Conservation (phyloP, 2,329 filamentous ascomycete genomes). For the Epichloe baconii region DNA sequence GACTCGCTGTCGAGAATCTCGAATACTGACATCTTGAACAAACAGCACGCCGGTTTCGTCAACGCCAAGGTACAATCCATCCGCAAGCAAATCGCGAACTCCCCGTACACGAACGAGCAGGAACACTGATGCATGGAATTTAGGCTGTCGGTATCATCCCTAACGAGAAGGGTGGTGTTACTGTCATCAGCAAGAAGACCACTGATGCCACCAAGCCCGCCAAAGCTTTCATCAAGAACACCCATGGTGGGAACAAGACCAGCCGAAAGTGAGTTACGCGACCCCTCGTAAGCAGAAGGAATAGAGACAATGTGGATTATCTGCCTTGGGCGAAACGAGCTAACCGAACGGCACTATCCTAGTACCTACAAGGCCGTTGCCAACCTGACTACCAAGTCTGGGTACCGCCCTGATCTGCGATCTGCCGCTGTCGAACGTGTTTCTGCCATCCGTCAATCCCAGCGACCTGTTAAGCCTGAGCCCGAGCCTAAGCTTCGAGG, state of each 20-base stretch:
- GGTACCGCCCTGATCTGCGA: constrained; percentile 74
- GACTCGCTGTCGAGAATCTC: not conserved
- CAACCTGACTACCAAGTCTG: constrained; percentile 66
- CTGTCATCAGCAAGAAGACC: constrained; percentile 75
- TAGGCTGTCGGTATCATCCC: constrained; percentile 73
- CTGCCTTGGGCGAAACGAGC: constrained; percentile 5
- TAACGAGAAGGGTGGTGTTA: constrained; percentile 66
- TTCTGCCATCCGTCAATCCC: constrained; percentile 68
- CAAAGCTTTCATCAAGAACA: constrained; percentile 48
- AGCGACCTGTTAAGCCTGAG: constrained; percentile 64
- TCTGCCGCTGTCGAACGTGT: constrained; percentile 71
- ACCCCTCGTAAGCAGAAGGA: not conserved
- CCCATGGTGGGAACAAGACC: constrained; percentile 59
- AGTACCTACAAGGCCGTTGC: constrained; percentile 87
- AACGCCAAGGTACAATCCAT: constrained; percentile 66
- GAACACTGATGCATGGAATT: constrained; percentile 12
- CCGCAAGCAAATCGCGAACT: not conserved
- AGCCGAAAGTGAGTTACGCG: constrained; percentile 48
- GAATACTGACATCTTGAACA: constrained; percentile 20
- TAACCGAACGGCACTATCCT: constrained; percentile 4
- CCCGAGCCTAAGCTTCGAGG: constrained; percentile 67
- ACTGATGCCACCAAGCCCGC: constrained; percentile 61
- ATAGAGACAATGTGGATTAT: constrained; percentile 6
- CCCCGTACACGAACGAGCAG: constrained; percentile 1
- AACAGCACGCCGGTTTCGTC: constrained; percentile 77